Base-by-base conservation (phyloP, 2,329 filamentous ascomycete species). In the Diaporthe ilicicola region DNA sequence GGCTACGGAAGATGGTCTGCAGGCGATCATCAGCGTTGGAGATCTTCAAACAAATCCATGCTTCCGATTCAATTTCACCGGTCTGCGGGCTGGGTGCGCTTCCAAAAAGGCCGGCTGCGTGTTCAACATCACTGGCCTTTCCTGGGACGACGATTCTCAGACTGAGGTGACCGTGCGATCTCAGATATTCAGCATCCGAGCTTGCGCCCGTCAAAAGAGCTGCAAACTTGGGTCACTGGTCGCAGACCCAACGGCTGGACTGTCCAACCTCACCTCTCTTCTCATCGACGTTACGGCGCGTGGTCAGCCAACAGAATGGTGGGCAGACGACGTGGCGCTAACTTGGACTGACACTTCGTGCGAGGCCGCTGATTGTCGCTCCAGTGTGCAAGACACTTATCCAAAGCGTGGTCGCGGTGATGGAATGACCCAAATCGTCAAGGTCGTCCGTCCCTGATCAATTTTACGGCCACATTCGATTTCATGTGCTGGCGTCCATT, bases 271-370 rank as follows among this genome's bases (percentile, higher is more conserved):
- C 48, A 81, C 70, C 1, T 79, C 81, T 2, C 71, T 87, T 74
- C 79, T 79, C 10, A 77, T 86, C 51, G 79, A 81, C n/a, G 75
- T 82, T 15, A 81, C 79, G n/a, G 79, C 79, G n/a, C 76, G 76
- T n/a, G 77, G 76, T 4, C 69, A 80, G 42, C 75, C 79, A n/a
- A 79, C 77, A 70, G 78, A 77, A 12, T 86, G 84, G 84, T 87
- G 83, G 83, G 81, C 81, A 62, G 84, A 86, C 73, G 82, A 86
- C 74, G 68, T 86, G 32, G 71, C 77, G 6, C 74, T 86, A 70
- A 79, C 81, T 8, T 86, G 84, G 84, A 81, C 77, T 42, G 77
- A 86, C 74, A 81, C 82, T 68, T 78, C 74, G 54, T 86, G 84
- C 73, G 72, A 76, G 10, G 76, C 78, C 13, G 81, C 82, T 9